Evolutionary conservation across 768 basidiomycete species (phyloP).

Genomic region (Phaeolepiota aurea): DNA sequence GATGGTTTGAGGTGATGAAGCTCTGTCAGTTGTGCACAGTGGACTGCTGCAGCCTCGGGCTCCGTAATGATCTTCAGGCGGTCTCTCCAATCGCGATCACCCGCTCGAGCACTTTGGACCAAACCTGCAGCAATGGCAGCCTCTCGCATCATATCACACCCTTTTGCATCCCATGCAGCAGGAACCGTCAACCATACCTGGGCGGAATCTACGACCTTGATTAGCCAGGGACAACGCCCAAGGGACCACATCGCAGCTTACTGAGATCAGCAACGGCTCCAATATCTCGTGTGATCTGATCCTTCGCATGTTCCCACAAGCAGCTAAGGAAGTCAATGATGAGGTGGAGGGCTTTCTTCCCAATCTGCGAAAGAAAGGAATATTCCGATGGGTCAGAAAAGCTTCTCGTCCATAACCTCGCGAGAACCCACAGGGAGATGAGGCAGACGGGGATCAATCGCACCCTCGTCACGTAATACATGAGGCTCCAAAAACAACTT

Average conservation of each 20-base stretch:
- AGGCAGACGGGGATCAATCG: conserved; percentile 73
- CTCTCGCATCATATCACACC: conserved; percentile 79
- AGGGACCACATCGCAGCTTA: conserved; percentile 27
- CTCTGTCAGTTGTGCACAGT: conserved; percentile 76
- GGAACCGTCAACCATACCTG: conserved; percentile 85
- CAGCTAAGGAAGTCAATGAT: conserved; percentile 79
- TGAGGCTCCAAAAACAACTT: conserved; percentile 83
- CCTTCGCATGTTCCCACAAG: conserved; percentile 82
- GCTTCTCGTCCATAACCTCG: conserved; percentile 2
- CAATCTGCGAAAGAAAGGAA: conserved; percentile 45
- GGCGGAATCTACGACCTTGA: conserved; percentile 50
- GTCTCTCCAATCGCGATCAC: conserved; percentile 72
- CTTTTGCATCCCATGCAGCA: conserved; percentile 85
- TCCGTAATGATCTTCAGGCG: conserved; percentile 79
- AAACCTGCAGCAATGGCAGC: conserved; percentile 77
- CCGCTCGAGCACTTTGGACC: conserved; percentile 61
- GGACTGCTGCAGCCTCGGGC: conserved; percentile 85
- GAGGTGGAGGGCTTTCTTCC: conserved; percentile 70
- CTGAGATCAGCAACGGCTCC: conserved; percentile 81
- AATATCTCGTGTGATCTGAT: conserved; percentile 81
- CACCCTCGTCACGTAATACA: conserved; percentile 62
- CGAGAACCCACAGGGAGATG: conserved; percentile 55
- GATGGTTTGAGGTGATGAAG: conserved; percentile 72
- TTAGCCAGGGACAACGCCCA: background rate
- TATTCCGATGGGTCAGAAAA: too few relatives aligned